A percentile compares a stretch with the other conserved stretches of the same genome.
phyloP scores from a whole-genome alignment of 495 filamentous ascomycete genomes.

The Alectoria sarmentosa region DNA sequence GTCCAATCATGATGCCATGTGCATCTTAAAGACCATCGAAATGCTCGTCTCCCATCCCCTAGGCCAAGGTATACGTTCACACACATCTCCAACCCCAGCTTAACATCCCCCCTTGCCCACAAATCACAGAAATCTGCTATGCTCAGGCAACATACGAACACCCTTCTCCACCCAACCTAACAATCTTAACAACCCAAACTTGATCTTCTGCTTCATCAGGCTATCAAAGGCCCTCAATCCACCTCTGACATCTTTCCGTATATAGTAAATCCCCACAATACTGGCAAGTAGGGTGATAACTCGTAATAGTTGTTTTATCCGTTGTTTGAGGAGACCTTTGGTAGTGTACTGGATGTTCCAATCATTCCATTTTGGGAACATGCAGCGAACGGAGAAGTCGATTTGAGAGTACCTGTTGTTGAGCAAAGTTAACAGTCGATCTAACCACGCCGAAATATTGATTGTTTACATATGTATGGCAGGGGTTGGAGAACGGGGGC shows the following conservation, averaged over 20 bases:
- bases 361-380: slow-evolving; percentile 50
- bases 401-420: slow-evolving; percentile 44
- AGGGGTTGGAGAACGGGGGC: not conserved
- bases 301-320: slow-evolving; percentile 20
- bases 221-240: not conserved
- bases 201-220: not conserved
- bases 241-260: slow-evolving; percentile 11
- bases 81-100: not conserved
- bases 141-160: not conserved
- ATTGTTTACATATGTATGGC: not conserved
- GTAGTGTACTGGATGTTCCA: slow-evolving; percentile 48
- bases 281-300: slow-evolving; percentile 24
- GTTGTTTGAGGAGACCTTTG: slow-evolving; percentile 35
- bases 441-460: not conserved
- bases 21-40: not conserved
- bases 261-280: slow-evolving; percentile 19
- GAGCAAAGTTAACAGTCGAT: slow-evolving; percentile 9
- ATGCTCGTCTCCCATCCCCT: not conserved
- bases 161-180: slow-evolving; percentile 1
- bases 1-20: not conserved
- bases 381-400: slow-evolving; percentile 42
- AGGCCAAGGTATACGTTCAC: not conserved
- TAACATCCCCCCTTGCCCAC: not conserved
- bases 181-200: not conserved
- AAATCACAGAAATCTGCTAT: not conserved